Evolutionary conservation across 169 alveolate species (phyloP).

Genomic region (Babesia bigemina): DNA sequence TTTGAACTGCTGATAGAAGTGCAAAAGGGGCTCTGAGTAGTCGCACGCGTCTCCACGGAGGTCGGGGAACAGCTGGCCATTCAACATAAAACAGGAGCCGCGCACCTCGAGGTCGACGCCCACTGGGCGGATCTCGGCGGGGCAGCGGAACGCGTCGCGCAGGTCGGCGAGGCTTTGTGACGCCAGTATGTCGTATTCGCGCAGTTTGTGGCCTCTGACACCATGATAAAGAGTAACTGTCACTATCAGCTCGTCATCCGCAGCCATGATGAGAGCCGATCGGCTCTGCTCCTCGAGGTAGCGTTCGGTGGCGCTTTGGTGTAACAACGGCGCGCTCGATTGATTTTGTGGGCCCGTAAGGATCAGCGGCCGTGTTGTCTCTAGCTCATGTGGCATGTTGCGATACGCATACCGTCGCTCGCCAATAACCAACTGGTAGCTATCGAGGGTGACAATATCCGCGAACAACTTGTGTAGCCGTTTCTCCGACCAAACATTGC

Average conservation of each 20-base stretch:
- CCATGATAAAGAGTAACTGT: constrained; percentile 80
- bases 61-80: constrained; percentile 82
- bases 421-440: constrained; percentile 45
- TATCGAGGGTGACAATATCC: constrained; percentile 33
- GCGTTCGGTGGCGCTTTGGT: constrained; percentile 36
- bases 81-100: constrained; percentile 81
- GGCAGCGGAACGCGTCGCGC: constrained; percentile 77
- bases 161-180: constrained; percentile 78
- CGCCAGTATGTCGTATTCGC: constrained; percentile 80
- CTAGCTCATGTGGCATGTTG: not conserved
- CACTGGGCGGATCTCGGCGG: constrained; percentile 42
- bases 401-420: constrained; percentile 15
- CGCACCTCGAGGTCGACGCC: constrained; percentile 25
- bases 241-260: constrained; percentile 56
- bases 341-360: constrained; percentile 52
- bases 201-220: constrained; percentile 80
- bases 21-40: constrained; percentile 55
- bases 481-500: constrained; percentile 53
- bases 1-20: constrained; percentile 35
- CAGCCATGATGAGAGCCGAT: constrained; percentile 21
- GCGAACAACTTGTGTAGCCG: constrained; percentile 28
- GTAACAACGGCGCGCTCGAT: constrained; percentile 20
- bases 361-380: constrained; percentile 8
- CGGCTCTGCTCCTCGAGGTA: constrained; percentile 22
- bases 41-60: constrained; percentile 71